Evolutionary conservation across 169 alveolate species (phyloP).

Genomic region (Eimeria sp.): DNA sequence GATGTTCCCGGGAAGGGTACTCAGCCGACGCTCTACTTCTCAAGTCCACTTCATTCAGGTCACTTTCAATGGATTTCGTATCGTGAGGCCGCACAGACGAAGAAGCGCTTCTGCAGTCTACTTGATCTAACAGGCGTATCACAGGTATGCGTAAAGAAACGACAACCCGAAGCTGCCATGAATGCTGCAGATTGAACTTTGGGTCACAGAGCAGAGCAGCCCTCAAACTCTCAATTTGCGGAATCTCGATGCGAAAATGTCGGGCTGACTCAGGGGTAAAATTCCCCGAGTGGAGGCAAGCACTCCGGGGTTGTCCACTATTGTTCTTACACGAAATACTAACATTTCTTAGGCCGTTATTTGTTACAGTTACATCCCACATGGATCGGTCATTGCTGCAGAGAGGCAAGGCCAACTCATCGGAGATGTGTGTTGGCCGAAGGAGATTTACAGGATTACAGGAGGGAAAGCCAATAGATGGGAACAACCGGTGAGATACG

Average conservation of each 20-base stretch:
- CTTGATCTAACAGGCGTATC: not conserved
- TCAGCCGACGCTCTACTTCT: not conserved
- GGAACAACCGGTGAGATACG: constrained; percentile 33
- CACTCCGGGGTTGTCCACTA: not conserved
- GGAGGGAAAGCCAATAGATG: constrained; percentile 28
- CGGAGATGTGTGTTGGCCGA: constrained; percentile 31
- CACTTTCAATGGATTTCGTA: not conserved
- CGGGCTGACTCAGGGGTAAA: constrained; percentile 50
- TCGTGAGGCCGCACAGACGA: not conserved
- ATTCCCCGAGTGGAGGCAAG: constrained; percentile 20
- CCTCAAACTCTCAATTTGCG: constrained; percentile 45
- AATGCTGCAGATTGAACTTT: constrained; percentile 18
- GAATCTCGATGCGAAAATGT: constrained; percentile 44
- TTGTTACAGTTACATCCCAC: not conserved
- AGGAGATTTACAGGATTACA: constrained; percentile 27
- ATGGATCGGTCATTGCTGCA: not conserved
- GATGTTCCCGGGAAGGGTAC: not conserved
- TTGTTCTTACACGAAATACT: not conserved
- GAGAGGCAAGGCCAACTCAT: constrained; percentile 25
- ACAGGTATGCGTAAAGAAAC: not conserved
- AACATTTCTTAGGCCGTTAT: not conserved
- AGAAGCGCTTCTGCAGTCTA: not conserved
- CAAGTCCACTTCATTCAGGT: not conserved
- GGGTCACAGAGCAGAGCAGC: constrained; percentile 59
- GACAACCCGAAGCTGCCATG: constrained; percentile 50